These are phyloP conservation scores for Fusarium sp. DNA, from an alignment of 2,329 filamentous ascomycete species.

Conservation along the genomic window DNA sequence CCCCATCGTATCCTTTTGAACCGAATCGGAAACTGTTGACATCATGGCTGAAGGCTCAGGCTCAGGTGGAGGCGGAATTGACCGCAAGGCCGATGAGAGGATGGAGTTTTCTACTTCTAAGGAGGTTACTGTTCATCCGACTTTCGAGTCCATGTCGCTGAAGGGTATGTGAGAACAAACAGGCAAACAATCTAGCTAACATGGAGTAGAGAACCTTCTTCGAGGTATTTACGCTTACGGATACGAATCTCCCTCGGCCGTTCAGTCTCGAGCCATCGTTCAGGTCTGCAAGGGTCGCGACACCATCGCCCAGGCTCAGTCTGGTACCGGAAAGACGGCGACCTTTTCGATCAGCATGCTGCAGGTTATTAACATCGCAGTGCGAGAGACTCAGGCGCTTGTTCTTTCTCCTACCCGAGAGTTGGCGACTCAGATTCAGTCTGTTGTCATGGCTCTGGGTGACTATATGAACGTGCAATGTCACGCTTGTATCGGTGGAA, in stretches of 20 bases:
- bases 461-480: slow-evolving; percentile 99
- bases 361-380: slow-evolving; percentile 92
- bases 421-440: slow-evolving; percentile 97
- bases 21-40: slow-evolving; percentile 20
- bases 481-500: slow-evolving; percentile 97
- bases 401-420: slow-evolving; percentile 97
- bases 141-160: slow-evolving; percentile 94
- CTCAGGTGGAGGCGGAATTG: slow-evolving; percentile 65
- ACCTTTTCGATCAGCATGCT: slow-evolving; percentile 97
- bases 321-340: slow-evolving; percentile 95
- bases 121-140: slow-evolving; percentile 94
- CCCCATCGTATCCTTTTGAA: neutral
- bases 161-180: slow-evolving; percentile 68
- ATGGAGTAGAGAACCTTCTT: slow-evolving; percentile 80
- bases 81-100: slow-evolving; percentile 92
- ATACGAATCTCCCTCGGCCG: slow-evolving; percentile 97
- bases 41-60: slow-evolving; percentile 85
- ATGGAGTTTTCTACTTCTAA: slow-evolving; percentile 99
- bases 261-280: slow-evolving; percentile 97
- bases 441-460: slow-evolving; percentile 98
- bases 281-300: slow-evolving; percentile 99
- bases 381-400: slow-evolving; percentile 92
- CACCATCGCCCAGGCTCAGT: slow-evolving; percentile 98
- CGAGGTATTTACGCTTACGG: slow-evolving; percentile 98
- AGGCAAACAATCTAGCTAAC: slow-evolving; percentile 20